These are phyloP conservation scores for Thinopyrum elongatum DNA, from an alignment of 176 grass and related monocot species.

Conservation along the genomic window DNA sequence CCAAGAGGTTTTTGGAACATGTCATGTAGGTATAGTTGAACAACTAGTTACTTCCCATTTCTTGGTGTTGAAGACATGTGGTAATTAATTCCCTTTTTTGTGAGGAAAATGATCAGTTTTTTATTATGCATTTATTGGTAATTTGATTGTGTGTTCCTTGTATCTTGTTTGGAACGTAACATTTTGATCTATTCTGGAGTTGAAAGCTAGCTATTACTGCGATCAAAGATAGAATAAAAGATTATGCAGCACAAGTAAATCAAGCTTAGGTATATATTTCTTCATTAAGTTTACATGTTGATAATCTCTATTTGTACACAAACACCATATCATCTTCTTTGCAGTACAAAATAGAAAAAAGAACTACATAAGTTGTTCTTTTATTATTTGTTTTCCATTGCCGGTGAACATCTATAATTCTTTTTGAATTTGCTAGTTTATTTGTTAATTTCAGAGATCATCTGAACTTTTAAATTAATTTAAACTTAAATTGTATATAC, in stretches of 20 bases:
- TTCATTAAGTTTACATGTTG: not conserved
- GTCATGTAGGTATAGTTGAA: constrained; percentile 44
- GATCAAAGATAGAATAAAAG: not conserved
- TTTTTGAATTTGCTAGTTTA: constrained; percentile 12
- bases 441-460: not conserved
- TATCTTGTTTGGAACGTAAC: not conserved
- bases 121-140: not conserved
- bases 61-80: too few species aligned
- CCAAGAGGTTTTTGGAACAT: constrained; percentile 53
- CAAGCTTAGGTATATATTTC: not conserved
- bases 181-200: not conserved
- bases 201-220: not conserved
- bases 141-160: constrained; percentile 4
- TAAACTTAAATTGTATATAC: too few species aligned
- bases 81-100: not conserved
- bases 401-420: not conserved
- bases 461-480: not conserved
- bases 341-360: not conserved
- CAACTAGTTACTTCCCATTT: not conserved
- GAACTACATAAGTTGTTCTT: too few species aligned
- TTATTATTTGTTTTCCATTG: too few species aligned
- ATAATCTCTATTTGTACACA: not conserved
- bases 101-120: not conserved
- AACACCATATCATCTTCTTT: not conserved
- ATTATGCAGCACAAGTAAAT: constrained; percentile 13